A percentile compares a stretch with the other conserved stretches of the same genome.
Evolutionary conservation across 2,329 filamentous ascomycete species (phyloP).

Genomic region (Monilinia laxa): DNA sequence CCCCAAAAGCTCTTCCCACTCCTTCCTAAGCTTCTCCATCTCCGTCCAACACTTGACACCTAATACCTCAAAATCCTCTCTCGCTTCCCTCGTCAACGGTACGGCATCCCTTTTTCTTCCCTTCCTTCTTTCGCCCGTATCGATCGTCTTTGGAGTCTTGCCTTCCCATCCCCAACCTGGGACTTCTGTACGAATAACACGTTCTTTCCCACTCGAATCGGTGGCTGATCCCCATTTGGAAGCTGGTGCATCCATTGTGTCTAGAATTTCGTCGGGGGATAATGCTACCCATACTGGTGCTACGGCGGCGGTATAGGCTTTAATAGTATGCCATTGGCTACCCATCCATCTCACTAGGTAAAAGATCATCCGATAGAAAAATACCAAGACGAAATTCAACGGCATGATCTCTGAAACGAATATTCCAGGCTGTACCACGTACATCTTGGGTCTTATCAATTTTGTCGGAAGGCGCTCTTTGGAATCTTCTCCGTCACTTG

Average conservation of each 20-base stretch:
- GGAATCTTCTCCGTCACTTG: conserved; percentile 31
- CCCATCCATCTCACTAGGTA: conserved; percentile 74
- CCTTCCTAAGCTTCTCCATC: conserved; percentile 68
- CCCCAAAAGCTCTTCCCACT: conserved; percentile 55
- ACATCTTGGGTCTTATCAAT: conserved; percentile 59
- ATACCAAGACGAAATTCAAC: conserved; percentile 66
- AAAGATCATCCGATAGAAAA: conserved; percentile 66
- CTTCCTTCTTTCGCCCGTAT: conserved; percentile 50
- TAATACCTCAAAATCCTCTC: conserved; percentile 59
- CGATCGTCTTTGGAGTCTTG: conserved; percentile 46
- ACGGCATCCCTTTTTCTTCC: conserved; percentile 59
- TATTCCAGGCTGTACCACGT: conserved; percentile 83
- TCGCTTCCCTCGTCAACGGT: conserved; percentile 60
- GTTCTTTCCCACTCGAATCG: conserved; percentile 55
- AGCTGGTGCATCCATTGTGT: conserved; percentile 54
- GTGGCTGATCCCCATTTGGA: conserved; percentile 85
- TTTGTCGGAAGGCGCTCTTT: conserved; percentile 22
- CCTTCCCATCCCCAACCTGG: conserved; percentile 81
- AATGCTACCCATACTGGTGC: conserved; percentile 79
- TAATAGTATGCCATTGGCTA: conserved; percentile 82
- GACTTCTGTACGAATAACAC: conserved; percentile 76
- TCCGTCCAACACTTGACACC: conserved; percentile 64
- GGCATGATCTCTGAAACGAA: conserved; percentile 80
- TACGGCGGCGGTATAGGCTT: conserved; percentile 73
- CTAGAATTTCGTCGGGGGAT: conserved; percentile 60